Conservation (phyloP, 768 basidiomycete species). For the Gymnopilus junonius region DNA sequence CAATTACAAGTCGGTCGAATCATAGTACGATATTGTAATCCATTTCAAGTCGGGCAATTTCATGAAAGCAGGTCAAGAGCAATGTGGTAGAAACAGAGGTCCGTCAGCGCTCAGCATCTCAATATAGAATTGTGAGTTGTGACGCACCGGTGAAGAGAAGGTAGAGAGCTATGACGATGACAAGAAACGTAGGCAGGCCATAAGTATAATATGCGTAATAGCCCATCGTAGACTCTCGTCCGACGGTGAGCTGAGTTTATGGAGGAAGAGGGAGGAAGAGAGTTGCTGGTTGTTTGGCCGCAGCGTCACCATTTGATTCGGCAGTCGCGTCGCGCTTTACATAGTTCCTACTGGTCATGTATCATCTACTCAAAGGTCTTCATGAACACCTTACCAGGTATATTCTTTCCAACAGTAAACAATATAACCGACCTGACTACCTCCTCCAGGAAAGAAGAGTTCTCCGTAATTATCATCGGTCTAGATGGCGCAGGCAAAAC, state of each 20-base stretch:
- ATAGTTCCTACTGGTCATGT: conserved; percentile 58
- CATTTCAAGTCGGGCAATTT: no score
- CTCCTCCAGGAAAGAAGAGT: conserved; percentile 75
- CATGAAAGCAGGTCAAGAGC: no score
- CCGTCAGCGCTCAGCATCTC: conserved; percentile 1
- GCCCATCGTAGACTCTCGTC: conserved; percentile 41
- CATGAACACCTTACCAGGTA: conserved; percentile 89
- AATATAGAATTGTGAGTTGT: not conserved
- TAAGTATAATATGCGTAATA: conserved; percentile 64
- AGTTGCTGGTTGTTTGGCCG: conserved; percentile 26
- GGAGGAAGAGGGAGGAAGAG: conserved; percentile 16
- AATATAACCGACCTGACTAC: not conserved
- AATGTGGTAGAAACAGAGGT: not conserved
- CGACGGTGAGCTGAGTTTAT: conserved; percentile 1
- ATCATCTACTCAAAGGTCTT: conserved; percentile 91
- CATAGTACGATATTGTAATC: not conserved
- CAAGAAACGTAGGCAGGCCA: conserved; percentile 70
- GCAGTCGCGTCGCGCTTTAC: conserved; percentile 19
- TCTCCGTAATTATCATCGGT: conserved; percentile 94
- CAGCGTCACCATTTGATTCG: conserved; percentile 4
- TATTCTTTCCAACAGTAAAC: not conserved
- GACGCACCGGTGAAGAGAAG: conserved; percentile 85
- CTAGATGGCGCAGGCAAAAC: conserved; percentile 94
- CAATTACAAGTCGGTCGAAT: no score
- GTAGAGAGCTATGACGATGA: conserved; percentile 76